These are phyloP conservation scores for Escovopsis sp. DNA, from an alignment of 2,329 filamentous ascomycete species.

Conservation along the genomic window DNA sequence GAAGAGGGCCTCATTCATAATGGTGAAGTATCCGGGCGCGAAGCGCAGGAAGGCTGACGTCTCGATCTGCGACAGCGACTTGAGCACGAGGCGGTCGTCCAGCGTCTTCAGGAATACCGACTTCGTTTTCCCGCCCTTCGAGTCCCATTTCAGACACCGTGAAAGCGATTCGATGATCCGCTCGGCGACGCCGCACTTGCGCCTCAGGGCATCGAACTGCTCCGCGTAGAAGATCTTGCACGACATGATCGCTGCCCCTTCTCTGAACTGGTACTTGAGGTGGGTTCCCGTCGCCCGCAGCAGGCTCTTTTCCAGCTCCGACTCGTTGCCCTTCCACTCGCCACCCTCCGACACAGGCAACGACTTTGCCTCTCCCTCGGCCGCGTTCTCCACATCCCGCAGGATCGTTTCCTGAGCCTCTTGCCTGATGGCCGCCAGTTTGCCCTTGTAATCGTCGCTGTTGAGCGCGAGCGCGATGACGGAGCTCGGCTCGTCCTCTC, in stretches of 20 bases:
- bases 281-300: constrained; percentile 78
- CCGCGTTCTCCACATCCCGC: constrained; percentile 19
- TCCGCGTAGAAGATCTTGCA: constrained; percentile 99
- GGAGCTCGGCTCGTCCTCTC: constrained; percentile 94
- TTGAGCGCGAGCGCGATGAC: constrained; percentile 86
- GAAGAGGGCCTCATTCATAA: constrained; percentile 93
- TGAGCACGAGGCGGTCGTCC: constrained; percentile 86
- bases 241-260: constrained; percentile 85
- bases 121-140: constrained; percentile 93
- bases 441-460: constrained; percentile 73
- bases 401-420: constrained; percentile 30
- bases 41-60: constrained; percentile 90
- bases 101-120: constrained; percentile 94
- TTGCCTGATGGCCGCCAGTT: constrained; percentile 53
- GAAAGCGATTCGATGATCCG: constrained; percentile 92
- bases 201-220: constrained; percentile 86
- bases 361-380: constrained; percentile 15
- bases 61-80: constrained; percentile 80
- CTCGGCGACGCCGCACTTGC: constrained; percentile 85
- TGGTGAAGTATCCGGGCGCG: constrained; percentile 90
- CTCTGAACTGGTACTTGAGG: constrained; percentile 88
- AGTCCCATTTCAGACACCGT: constrained; percentile 94
- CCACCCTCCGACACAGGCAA: constrained; percentile 20
- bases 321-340: constrained; percentile 39
- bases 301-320: constrained; percentile 71